Conservation (phyloP, 2,329 filamentous ascomycete species). For the Colletotrichum tofieldiae region DNA sequence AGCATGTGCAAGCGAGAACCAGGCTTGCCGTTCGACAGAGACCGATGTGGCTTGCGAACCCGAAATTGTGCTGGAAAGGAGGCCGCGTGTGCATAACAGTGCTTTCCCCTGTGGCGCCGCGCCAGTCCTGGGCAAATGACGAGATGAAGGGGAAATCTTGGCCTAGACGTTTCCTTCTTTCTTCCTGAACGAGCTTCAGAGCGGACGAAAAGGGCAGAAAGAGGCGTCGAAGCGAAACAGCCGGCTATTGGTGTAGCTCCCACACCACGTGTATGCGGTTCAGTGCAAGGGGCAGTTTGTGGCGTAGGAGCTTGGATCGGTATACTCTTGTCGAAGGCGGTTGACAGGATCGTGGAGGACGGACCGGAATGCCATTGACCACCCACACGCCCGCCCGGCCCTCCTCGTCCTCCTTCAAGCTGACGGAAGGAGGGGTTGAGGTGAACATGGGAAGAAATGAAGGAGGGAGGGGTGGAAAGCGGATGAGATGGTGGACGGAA, state of each 20-base stretch:
- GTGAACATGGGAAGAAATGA: background rate
- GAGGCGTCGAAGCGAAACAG: constrained; percentile 15
- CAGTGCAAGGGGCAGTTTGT: constrained; percentile 29
- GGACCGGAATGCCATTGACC: constrained; percentile 37
- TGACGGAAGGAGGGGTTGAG: background rate
- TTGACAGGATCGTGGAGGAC: constrained; percentile 31
- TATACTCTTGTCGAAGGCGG: background rate
- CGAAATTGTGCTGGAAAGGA: constrained; percentile 18
- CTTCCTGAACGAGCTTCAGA: constrained; percentile 19
- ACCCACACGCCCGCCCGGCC: background rate
- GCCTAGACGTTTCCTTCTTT: constrained; percentile 22
- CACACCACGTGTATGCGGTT: constrained; percentile 34
- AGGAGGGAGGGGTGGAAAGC: constrained; percentile 12
- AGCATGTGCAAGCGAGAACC: background rate
- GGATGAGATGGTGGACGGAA: background rate
- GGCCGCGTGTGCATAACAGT: constrained; percentile 15
- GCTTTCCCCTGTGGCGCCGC: constrained; percentile 30
- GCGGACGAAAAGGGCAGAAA: constrained; percentile 20
- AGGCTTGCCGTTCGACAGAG: background rate
- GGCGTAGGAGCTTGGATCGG: constrained; percentile 31
- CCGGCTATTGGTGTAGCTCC: constrained; percentile 16
- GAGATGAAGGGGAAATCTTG: constrained; percentile 21
- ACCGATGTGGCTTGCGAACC: constrained; percentile 23
- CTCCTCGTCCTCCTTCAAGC: background rate
- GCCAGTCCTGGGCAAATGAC: constrained; percentile 21